Evolutionary conservation across 2,329 filamentous ascomycete genomes (phyloP), one percentile per base, ranked within the genome.

Genomic region (Aspergillus spinulosporus): DNA sequence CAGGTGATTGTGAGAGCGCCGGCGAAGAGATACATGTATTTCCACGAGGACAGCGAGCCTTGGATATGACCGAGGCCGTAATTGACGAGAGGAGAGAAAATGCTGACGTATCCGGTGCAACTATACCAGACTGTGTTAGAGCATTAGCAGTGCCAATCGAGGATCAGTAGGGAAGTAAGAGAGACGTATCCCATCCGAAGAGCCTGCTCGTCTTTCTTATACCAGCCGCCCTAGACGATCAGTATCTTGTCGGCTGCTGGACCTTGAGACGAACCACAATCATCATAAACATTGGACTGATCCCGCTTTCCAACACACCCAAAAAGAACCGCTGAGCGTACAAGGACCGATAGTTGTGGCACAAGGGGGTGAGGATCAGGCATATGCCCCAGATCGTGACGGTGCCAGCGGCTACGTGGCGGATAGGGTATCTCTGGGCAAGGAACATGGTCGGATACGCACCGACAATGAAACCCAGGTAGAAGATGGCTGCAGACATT

Each of bases 281-380:
- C 49, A 82, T 74, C 74, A 84, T 82, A 57, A 83, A 84, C 44
- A 80, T 80, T 0, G 83, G 84, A 1, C 79, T 82, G 36, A 86
- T 79, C 21, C 81, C 78, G 2, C 74, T 76, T 63, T 86, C 84
- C 1, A 85, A 66, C 4, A 84, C 74, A 0, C 84, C 84, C 1
- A 85, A 73, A 48, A 82, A 79, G 72, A 85, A 84, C 3, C 81
- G 69, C 61, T 83, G 78, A 0, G 71, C 76, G 29, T 72, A 74
- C 1, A 80, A 58, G 1, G 68, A 69, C 26, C 63, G 67, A 54
- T 73, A 78, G 21, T 69, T 71, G 3, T 62, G 66, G 58, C 76
- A 78, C 1, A 63, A 68, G 2, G 71, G 67, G 0, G 76, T 79
- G 15, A 70, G 59, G 45, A 78, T 52, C 12, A 59, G 46, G 39